Evolutionary conservation across 371 early-diverging fungal species (phyloP).

Genomic region (Paraphysoderma sedebokerense): DNA sequence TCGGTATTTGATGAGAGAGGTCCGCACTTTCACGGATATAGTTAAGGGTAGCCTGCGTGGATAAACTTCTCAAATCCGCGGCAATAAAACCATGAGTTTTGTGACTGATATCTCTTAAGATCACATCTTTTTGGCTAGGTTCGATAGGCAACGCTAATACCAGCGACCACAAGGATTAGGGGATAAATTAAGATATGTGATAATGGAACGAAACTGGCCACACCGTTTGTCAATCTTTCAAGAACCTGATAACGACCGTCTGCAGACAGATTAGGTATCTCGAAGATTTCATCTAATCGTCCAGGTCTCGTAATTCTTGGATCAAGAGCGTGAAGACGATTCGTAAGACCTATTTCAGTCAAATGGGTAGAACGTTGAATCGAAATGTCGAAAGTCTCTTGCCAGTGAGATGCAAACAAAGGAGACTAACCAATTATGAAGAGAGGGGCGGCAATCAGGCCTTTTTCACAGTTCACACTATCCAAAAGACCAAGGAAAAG

Average conservation of each 20-base stretch:
- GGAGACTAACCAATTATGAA: constrained; percentile 29
- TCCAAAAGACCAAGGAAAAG: constrained; percentile 23
- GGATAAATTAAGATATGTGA: no score
- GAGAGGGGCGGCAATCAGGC: constrained; percentile 10
- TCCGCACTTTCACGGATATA: no score
- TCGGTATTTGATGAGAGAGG: no score
- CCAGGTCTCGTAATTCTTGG: constrained; percentile 16
- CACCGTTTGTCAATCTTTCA: constrained; percentile 9
- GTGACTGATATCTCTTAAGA: constrained; percentile 5
- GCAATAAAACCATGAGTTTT: constrained; percentile 37
- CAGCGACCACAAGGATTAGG: no score
- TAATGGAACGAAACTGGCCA: no score
- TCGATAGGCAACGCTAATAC: no score
- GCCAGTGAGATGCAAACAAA: neutral
- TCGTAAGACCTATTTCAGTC: constrained; percentile 24
- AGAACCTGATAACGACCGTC: constrained; percentile 10
- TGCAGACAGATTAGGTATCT: constrained; percentile 7
- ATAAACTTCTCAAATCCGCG: constrained; percentile 49
- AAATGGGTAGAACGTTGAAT: neutral
- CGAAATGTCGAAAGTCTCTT: neutral
- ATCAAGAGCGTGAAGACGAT: constrained; percentile 33
- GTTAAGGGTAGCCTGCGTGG: no score
- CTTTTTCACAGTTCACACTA: constrained; percentile 7
- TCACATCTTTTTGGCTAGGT: neutral
- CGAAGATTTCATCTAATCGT: constrained; percentile 8